phyloP scores from a whole-genome alignment of 192 early-diverging fungal species.

The Geosiphon pyriformis region DNA sequence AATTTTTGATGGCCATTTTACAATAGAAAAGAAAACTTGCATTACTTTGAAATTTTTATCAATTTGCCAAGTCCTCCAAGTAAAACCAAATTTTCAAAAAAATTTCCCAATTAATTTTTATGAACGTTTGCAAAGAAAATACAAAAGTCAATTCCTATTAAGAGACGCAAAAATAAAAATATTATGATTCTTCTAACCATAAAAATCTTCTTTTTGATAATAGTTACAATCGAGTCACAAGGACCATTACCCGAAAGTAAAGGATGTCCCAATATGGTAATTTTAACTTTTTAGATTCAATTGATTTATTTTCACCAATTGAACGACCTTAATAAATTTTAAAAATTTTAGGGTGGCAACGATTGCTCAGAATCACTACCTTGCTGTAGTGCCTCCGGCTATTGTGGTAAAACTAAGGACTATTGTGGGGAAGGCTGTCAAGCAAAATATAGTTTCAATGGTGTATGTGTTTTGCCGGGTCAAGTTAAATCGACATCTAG shows the following conservation, averaged over 20 bases:
- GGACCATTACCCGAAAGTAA: slow-evolving; percentile 7
- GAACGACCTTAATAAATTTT: neutral
- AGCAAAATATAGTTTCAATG: slow-evolving; percentile 14
- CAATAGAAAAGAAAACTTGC: too few relatives aligned
- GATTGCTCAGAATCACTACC: slow-evolving; percentile 4
- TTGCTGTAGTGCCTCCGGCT: slow-evolving; percentile 24
- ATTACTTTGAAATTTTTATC: too few relatives aligned
- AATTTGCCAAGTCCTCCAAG: neutral
- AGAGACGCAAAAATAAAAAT: too few relatives aligned
- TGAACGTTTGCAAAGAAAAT: too few relatives aligned
- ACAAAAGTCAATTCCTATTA: too few relatives aligned
- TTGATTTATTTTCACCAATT: neutral
- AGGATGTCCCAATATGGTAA: slow-evolving; percentile 16
- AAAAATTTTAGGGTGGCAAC: neutral
- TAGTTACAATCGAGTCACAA: slow-evolving; percentile 9
- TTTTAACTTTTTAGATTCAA: neutral
- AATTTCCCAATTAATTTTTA: too few relatives aligned
- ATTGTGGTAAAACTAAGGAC: slow-evolving; percentile 14
- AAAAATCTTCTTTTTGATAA: neutral
- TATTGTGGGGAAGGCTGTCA: slow-evolving; percentile 27
- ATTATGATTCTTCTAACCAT: too few relatives aligned
- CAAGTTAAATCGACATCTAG: neutral
- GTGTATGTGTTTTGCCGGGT: slow-evolving; percentile 13
- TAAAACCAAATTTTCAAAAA: too few relatives aligned
- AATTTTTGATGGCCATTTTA: too few relatives aligned